These are phyloP conservation scores for Hanseniaspora thailandica DNA, from an alignment of 805 yeast species.

Conservation along the genomic window DNA sequence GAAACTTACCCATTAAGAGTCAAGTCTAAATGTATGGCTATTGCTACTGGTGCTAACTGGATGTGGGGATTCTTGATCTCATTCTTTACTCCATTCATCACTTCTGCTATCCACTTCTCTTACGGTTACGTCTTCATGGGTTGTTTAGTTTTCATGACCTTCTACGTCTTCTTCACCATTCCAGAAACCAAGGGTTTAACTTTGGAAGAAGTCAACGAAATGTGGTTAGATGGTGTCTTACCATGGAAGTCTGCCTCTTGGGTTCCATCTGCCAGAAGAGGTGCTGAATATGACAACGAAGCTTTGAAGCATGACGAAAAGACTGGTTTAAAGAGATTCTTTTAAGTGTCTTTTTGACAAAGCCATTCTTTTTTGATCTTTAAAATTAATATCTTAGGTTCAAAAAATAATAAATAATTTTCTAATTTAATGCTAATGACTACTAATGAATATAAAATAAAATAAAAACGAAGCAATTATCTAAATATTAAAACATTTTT, in stretches of 20 bases:
- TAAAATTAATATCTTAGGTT: background rate
- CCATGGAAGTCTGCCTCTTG: slow-evolving; percentile 41
- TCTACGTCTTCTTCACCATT: slow-evolving; percentile 62
- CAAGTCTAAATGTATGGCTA: slow-evolving; percentile 42
- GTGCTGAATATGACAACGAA: slow-evolving; percentile 24
- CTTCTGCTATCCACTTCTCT: slow-evolving; percentile 53
- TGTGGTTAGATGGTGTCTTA: slow-evolving; percentile 35
- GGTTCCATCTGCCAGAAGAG: slow-evolving; percentile 39
- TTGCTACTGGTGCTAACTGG: slow-evolving; percentile 52
- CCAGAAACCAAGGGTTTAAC: slow-evolving; percentile 74
- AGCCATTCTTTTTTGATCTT: background rate
- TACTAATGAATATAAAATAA: background rate
- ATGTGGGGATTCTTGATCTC: slow-evolving; percentile 57
- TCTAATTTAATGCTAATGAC: background rate
- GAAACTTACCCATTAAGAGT: slow-evolving; percentile 61
- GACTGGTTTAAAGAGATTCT: slow-evolving; percentile 24
- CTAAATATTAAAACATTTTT: too few relatives aligned
- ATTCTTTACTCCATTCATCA: slow-evolving; percentile 68
- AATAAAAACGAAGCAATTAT: too few relatives aligned
- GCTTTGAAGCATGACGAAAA: slow-evolving; percentile 24
- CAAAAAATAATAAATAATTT: background rate
- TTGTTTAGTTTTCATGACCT: slow-evolving; percentile 44
- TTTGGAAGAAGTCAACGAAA: slow-evolving; percentile 70
- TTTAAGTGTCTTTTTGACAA: slow-evolving; percentile 1
- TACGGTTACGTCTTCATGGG: slow-evolving; percentile 59